Evolutionary conservation across 2,329 filamentous ascomycete species (phyloP).

Genomic region (Fusarium avenaceum): DNA sequence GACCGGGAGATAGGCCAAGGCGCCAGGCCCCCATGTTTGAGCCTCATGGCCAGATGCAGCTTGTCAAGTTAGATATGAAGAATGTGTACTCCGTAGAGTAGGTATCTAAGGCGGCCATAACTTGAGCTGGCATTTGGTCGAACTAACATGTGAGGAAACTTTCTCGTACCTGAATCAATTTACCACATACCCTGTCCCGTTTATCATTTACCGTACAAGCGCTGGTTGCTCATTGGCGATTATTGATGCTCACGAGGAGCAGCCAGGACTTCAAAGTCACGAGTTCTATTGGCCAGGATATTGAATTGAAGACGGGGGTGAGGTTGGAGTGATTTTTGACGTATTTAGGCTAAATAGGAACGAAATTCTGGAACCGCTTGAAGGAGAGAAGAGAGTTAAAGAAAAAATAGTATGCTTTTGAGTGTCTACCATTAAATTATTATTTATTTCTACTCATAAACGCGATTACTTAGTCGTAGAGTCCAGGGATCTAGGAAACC

Average conservation of each 20-base stretch:
- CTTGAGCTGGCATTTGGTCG: background rate
- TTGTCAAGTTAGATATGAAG: background rate
- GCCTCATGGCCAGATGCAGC: conserved; percentile 7
- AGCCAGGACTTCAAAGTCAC: conserved; percentile 13
- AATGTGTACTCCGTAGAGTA: background rate
- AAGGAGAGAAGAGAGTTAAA: conserved; percentile 3
- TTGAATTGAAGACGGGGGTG: conserved; percentile 5
- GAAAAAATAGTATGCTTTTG: background rate
- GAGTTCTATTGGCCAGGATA: conserved; percentile 41
- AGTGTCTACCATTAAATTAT: background rate
- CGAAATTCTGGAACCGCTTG: conserved; percentile 13
- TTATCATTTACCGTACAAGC: conserved; percentile 43
- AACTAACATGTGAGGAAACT: background rate
- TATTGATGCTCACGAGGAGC: conserved; percentile 36
- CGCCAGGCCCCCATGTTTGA: conserved; percentile 4
- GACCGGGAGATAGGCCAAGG: background rate
- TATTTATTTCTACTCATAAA: background rate
- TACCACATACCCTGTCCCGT: background rate
- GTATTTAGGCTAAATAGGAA: conserved; percentile 45
- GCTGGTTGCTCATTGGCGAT: conserved; percentile 42
- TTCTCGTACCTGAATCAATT: background rate
- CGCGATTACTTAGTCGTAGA: background rate
- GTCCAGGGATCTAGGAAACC: background rate
- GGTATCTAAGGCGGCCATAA: background rate
- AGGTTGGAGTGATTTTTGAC: background rate